Conservation (phyloP, 2,329 filamentous ascomycete genomes). For the Dendrostoma leiphaemia region DNA sequence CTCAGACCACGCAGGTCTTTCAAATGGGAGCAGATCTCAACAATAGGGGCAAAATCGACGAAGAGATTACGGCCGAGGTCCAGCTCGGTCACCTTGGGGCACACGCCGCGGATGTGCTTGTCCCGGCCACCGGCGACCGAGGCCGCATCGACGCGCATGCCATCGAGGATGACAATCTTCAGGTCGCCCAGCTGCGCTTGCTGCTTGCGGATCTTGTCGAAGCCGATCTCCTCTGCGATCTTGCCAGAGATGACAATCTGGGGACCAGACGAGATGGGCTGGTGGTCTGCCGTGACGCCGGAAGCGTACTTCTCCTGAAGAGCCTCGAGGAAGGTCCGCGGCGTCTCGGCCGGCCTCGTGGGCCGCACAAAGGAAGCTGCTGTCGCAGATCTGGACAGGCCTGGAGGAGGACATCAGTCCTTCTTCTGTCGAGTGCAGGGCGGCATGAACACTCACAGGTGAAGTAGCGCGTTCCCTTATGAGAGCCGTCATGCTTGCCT, state of each 20-base stretch:
- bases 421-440: neutral
- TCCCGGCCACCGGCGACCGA: slow-evolving; percentile 31
- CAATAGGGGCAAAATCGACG: slow-evolving; percentile 62
- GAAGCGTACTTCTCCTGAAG: slow-evolving; percentile 81
- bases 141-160: slow-evolving; percentile 56
- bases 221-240: slow-evolving; percentile 89
- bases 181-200: slow-evolving; percentile 77
- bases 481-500: slow-evolving; percentile 87
- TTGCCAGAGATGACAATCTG: slow-evolving; percentile 74
- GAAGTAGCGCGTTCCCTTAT: slow-evolving; percentile 80
- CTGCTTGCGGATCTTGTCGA: slow-evolving; percentile 84
- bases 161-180: slow-evolving; percentile 78
- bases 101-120: slow-evolving; percentile 46
- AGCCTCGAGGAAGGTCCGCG: slow-evolving; percentile 75
- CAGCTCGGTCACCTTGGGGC: slow-evolving; percentile 70
- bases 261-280: slow-evolving; percentile 33
- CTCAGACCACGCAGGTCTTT: slow-evolving; percentile 64
- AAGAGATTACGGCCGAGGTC: slow-evolving; percentile 86
- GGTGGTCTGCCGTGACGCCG: slow-evolving; percentile 38
- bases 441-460: slow-evolving; percentile 57
- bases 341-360: slow-evolving; percentile 64
- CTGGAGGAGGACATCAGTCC: slow-evolving; percentile 30
- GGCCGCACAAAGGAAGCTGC: slow-evolving; percentile 87
- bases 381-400: slow-evolving; percentile 62
- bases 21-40: slow-evolving; percentile 69